Evolutionary conservation across 1,284 basidiomycete species (phyloP).

Genomic region (Abortiporus biennis): DNA sequence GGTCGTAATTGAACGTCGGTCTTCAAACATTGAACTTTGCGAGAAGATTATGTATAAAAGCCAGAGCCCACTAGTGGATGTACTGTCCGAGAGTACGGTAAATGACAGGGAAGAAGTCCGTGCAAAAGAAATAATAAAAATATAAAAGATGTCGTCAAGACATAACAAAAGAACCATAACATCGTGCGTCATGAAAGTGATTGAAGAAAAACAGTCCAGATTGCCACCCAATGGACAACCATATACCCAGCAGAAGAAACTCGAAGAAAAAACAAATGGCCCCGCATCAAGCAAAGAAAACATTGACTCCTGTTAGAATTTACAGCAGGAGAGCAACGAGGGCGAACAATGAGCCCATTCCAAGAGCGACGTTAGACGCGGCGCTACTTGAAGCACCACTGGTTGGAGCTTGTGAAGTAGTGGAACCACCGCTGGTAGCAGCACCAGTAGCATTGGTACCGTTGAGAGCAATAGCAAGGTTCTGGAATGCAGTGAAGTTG

Average conservation of each 20-base stretch:
- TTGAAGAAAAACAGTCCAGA: too few species aligned
- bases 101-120: too few species aligned
- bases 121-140: background rate
- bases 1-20: too few species aligned
- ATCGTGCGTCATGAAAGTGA: background rate
- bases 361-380: conserved; percentile 13
- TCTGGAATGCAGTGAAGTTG: conserved; percentile 37
- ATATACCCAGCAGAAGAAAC: background rate
- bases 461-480: conserved; percentile 28
- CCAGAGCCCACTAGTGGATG: too few species aligned
- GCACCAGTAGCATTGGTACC: conserved; percentile 21
- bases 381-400: conserved; percentile 8
- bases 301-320: conserved; percentile 1
- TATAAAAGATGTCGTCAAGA: conserved; percentile 3
- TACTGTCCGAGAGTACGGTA: too few species aligned
- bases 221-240: too few species aligned
- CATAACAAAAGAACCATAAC: background rate
- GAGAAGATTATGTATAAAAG: too few species aligned
- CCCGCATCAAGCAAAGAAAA: background rate
- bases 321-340: conserved; percentile 12
- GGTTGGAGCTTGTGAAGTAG: background rate
- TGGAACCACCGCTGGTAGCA: conserved; percentile 2
- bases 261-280: background rate
- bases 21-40: too few species aligned
- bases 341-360: conserved; percentile 13